Evolutionary conservation across 164 flowering plant genomes (phyloP).

Genomic region (Sedum album): DNA sequence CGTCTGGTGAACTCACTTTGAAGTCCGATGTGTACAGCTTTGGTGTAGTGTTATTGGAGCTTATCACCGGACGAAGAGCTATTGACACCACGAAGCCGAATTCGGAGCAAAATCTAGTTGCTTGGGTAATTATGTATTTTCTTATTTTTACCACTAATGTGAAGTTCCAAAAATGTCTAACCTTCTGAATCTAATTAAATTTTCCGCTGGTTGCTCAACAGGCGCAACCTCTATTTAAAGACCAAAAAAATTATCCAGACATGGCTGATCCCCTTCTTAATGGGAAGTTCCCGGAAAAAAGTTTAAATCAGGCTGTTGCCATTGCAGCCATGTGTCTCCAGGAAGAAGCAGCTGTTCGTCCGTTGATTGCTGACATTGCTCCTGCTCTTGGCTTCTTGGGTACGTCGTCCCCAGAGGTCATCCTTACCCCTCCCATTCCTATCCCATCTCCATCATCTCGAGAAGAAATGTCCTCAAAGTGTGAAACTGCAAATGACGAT

Average conservation of each 20-base stretch:
- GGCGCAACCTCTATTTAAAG: conserved; percentile 7
- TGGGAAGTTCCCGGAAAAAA: not conserved
- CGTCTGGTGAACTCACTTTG: not conserved
- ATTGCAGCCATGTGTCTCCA: conserved; percentile 6
- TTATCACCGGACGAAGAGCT: conserved; percentile 4
- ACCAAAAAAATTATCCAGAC: not conserved
- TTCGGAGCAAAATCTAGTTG: conserved; percentile 2
- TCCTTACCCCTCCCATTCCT: conserved; percentile 5
- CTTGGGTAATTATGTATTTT: not conserved
- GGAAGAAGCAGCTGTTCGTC: conserved; percentile 5
- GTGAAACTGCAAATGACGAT: not conserved
- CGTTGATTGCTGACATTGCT: conserved; percentile 7
- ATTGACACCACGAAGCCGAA: conserved; percentile 2
- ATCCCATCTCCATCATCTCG: conserved; percentile 3
- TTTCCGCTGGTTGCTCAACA: not conserved
- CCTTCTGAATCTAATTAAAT: not conserved
- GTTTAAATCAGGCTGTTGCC: conserved; percentile 7
- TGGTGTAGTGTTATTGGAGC: conserved; percentile 4
- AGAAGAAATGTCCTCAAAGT: not conserved
- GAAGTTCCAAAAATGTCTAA: not conserved
- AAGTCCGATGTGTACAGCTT: conserved; percentile 6
- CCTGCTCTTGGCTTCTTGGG: conserved; percentile 5
- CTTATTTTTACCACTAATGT: not conserved
- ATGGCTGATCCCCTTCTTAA: not conserved
- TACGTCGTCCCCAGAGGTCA: not conserved